phyloP scores from a whole-genome alignment of 306 rosid genomes.

The Dalbergia oliveri region DNA sequence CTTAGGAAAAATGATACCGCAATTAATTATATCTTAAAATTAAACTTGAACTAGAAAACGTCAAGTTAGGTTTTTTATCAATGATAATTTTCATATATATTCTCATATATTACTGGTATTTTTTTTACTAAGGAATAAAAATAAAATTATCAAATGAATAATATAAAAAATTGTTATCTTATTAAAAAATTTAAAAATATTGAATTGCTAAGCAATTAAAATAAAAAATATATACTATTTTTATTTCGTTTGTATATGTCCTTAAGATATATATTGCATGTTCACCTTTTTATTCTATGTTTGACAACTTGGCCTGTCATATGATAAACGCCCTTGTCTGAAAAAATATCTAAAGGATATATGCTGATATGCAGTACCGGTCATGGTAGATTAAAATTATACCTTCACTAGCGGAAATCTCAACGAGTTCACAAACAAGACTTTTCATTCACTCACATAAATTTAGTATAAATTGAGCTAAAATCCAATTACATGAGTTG shows the following conservation, averaged over 20 bases:
- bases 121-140: too few species aligned
- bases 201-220: too few species aligned
- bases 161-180: too few species aligned
- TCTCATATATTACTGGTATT: background rate
- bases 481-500: constrained; percentile 1
- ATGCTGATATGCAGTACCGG: too few species aligned
- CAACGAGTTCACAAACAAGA: background rate
- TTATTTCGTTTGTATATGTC: too few species aligned
- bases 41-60: background rate
- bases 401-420: background rate
- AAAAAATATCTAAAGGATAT: too few species aligned
- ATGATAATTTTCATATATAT: constrained; percentile 7
- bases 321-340: too few species aligned
- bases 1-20: background rate
- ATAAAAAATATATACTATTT: too few species aligned
- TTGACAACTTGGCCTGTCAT: background rate
- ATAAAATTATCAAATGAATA: too few species aligned
- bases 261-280: too few species aligned
- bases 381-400: too few species aligned
- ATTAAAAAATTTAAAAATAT: too few species aligned
- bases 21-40: background rate
- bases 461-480: background rate
- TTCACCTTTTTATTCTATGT: background rate
- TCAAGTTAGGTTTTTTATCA: background rate
- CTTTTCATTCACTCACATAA: background rate